Evolutionary conservation across 202 grass and related monocot genomes (phyloP), one percentile per base, ranked within the genome.

Genomic region (Elaeis oleifera): DNA sequence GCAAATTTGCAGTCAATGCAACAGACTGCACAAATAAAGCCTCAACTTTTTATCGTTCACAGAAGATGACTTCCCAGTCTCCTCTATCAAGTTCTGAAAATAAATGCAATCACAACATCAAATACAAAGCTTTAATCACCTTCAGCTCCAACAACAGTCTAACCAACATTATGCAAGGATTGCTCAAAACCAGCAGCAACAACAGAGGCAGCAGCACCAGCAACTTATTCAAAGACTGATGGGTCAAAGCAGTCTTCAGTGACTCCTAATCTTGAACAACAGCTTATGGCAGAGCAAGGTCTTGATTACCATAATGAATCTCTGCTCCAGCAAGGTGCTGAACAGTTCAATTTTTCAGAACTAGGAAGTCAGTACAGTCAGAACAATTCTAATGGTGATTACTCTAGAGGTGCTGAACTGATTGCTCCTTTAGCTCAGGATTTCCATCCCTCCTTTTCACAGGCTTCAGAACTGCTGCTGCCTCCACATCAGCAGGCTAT

Each of bases 1-100:
- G 55, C 80, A 84, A 71, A 76, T 76, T 86, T 92, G 36, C 88
- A 97, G 56, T 63, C 95, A 18, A 81, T 82, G 53, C 95, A 89
- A 73, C 48, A 44, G 5, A 85, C 85, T 67, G 72, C 85, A n/a
- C 78, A 70, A 65, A 60, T 84, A 60, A 94, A 82, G 80, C 65
- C 71, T 68, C 86, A 87, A 80, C 71, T 77, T 65, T 89, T 57
- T 78, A 85, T 79, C 84, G 89, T 48, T 53, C 81, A 55, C 82
- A 89, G 57, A 92, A 81, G 76, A 56, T 75, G 63, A 84, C 80
- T 74, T 85, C 86, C 64, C 88, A 99, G 69, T 55, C 80, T 58
- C 76, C 74, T 26, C 88, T 86, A 52, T 75, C 83, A 54, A 53
- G 51, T 64, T 69, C 73, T 19, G 88, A 84, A 50, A 80, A 99